Base-by-base conservation (phyloP, 495 filamentous ascomycete genomes). In the Arthonia radiata region DNA sequence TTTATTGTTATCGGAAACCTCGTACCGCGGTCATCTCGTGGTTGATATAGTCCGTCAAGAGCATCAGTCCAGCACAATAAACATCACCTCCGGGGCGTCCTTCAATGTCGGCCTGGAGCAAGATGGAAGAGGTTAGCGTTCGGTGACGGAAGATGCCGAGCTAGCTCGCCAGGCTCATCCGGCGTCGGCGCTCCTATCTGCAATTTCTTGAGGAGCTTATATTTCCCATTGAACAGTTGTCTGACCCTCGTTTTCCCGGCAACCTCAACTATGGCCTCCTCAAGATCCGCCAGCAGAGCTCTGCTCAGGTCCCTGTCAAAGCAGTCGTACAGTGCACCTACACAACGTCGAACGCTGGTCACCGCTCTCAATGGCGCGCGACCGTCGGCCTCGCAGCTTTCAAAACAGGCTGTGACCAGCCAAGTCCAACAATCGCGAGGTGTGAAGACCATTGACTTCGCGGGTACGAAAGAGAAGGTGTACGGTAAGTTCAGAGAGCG, bases 371-470 rank as follows among this genome's bases (percentile, higher is more conserved):
- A 55, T 49, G 49, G 62, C 37, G 52, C 57, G 44, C 57, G 15
- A 36, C 45, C 27, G 35, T 38, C 21, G 31, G 36, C 28, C 27
- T 38, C 30, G 48, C 58, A 24, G 48, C 50, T 33, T 37, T 49
- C 60, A 27, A 54, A 54, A 33, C 53, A 60, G 42, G 48, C 55
- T 36, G 51, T 66, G 25, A 42, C 52, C 23, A 39, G 39, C 14
- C 46, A 52, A 13, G 49, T 61, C 31, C 71, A 76, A 57, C 70
- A 78, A 54, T 49, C 54, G 23, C 60, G 76, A 37, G 75, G 77
- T 39, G 52, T 78, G 32, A 82, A 86, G 65, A 80, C 73, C 26
- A 74, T 82, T 49, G 78, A 92, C 66, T 97, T 97, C 48, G 86
- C 86, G 31, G 86, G 80, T 36, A 57, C 59, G 30, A 77, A 82